Conservation (phyloP, 1,284 basidiomycete species). For the Pseudozyma sp. region DNA sequence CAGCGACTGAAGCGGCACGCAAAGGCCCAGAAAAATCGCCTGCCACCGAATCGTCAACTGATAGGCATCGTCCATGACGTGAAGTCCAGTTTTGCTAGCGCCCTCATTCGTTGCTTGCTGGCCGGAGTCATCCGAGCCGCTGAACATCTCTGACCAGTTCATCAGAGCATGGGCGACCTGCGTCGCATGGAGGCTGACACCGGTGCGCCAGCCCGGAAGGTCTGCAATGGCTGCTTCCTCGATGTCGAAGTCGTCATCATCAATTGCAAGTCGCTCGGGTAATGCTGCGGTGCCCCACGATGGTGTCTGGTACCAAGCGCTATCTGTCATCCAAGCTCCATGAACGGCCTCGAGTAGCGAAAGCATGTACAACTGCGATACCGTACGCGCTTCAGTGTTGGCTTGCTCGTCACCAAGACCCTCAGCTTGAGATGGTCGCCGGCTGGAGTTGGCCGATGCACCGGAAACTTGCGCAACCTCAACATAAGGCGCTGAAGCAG, state of each 20-base stretch:
- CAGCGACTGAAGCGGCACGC: conserved; percentile 29
- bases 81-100: conserved; percentile 15
- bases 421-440: conserved; percentile 10
- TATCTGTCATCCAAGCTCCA: conserved; percentile 46
- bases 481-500: conserved; percentile 1
- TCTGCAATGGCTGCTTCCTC: conserved; percentile 12
- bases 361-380: conserved; percentile 37
- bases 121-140: conserved; percentile 22
- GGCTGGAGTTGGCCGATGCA: conserved; percentile 18
- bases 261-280: conserved; percentile 24
- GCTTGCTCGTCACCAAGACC: not conserved
- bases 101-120: not conserved
- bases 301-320: conserved; percentile 30
- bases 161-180: conserved; percentile 42
- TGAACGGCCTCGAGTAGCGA: conserved; percentile 37
- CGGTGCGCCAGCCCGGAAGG: conserved; percentile 40
- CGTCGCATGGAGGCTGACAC: conserved; percentile 25
- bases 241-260: conserved; percentile 20
- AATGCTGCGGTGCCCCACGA: conserved; percentile 31
- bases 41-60: conserved; percentile 39
- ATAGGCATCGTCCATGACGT: conserved; percentile 30
- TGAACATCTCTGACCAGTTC: conserved; percentile 50
- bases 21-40: conserved; percentile 34
- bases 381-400: conserved; percentile 13
- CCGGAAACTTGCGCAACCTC: conserved; percentile 9